Evolutionary conservation across 768 basidiomycete genomes (phyloP), one percentile per base, ranked within the genome.

Genomic region (Pulveroboletus sp.): DNA sequence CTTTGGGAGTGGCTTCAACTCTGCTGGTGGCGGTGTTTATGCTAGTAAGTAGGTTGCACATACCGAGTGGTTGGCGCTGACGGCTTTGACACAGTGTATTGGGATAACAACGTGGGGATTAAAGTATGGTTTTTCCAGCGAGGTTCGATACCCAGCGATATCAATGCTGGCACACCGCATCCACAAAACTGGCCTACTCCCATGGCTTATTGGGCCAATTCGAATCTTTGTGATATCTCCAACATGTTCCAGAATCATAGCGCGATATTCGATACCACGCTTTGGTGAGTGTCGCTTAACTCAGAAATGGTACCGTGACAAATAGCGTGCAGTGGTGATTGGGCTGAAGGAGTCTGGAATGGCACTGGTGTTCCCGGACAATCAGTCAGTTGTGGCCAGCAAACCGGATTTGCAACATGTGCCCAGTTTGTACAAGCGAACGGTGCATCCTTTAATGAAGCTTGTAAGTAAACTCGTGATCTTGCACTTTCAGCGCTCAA

Each of bases 1-100:
- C 2, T 95, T 88, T 62, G 93, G 93, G n/a, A 67, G 76, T n/a
- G 81, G 74, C 12, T 97, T 94, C 74, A 97, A 97, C 67, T 65
- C 63, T n/a, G 83, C 78, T 56, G 81, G 82, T 10, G 93, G 93
- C 38, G 93, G 93, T 58, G 86, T 92, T 43, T 95, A 92, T 70
- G 88, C 88, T 44, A 90, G 90, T 93, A 62, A 67, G 89, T 80
- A 20, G 46, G 27, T 39, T 39, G 17, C 45, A 34, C 32, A 1
- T 14, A 1, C 34, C 16, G 4, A 30, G 2, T 19, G 9, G 17
- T 13, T 1, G 23, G 35, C 29, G 10, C 27, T 57, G 12, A 38
- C 30, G 31, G 38, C 29, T 36, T 52, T 9, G 45, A 38, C n/a
- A 44, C 49, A 45, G 63, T 56, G 53, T 62, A 44, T 34, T 55